Evolutionary conservation across 257 asterid species (phyloP).

Genomic region (Salvia rosmarinus): DNA sequence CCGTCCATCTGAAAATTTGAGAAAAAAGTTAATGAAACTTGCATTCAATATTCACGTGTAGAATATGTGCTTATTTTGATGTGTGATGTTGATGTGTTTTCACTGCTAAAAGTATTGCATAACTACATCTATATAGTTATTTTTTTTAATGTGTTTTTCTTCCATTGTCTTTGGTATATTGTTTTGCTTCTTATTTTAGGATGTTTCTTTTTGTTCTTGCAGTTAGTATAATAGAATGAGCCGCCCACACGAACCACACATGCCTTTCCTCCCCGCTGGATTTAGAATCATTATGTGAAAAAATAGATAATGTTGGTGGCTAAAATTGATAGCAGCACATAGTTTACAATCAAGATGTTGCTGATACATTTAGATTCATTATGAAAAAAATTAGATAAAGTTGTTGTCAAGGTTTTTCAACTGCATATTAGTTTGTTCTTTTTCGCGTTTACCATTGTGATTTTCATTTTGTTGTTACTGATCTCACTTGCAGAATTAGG

Average conservation of each 20-base stretch:
- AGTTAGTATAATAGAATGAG: slow-evolving; percentile 61
- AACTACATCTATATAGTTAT: not conserved
- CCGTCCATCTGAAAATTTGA: not conserved
- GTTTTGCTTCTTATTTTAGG: not conserved
- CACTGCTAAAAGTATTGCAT: not conserved
- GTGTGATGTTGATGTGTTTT: not conserved
- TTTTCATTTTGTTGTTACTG: too few species aligned
- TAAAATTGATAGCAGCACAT: too few species aligned
- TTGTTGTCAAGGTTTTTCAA: too few species aligned
- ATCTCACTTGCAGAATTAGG: too few species aligned
- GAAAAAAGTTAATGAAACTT: not conserved
- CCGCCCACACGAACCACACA: slow-evolving; percentile 67
- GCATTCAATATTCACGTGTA: not conserved
- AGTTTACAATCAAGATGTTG: too few species aligned
- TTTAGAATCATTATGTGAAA: too few species aligned
- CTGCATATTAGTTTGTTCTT: too few species aligned
- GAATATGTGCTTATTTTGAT: not conserved
- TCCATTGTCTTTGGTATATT: not conserved
- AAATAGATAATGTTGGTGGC: too few species aligned
- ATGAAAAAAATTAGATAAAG: too few species aligned
- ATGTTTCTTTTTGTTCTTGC: slow-evolving; percentile 34
- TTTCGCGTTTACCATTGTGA: too few species aligned
- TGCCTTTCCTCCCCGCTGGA: slow-evolving; percentile 67
- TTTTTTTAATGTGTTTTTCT: not conserved
- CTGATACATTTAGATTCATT: too few species aligned